Percentiles rank a stretch among this genome's conserved stretches.
These are phyloP conservation scores for Diaporthe citri DNA, from an alignment of 2,329 filamentous ascomycete species.

Conservation along the genomic window DNA sequence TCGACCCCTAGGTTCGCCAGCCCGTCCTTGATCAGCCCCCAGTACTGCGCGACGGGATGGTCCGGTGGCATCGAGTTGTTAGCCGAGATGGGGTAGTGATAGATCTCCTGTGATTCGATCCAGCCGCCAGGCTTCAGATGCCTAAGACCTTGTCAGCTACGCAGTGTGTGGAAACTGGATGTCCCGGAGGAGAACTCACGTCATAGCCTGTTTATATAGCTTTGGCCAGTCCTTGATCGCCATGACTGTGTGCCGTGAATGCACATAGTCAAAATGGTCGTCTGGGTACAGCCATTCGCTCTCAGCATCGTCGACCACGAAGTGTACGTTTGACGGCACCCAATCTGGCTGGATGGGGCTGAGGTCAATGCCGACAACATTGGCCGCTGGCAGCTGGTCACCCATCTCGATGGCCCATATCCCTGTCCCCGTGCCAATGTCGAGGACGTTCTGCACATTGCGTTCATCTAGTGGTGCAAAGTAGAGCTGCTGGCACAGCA, in stretches of 20 bases:
- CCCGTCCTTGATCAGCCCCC: slow-evolving; percentile 45
- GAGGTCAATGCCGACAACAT: slow-evolving; percentile 57
- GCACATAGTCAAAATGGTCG: slow-evolving; percentile 71
- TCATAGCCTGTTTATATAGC: slow-evolving; percentile 59
- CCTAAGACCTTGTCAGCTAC: slow-evolving; percentile 44
- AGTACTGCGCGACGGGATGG: slow-evolving; percentile 52
- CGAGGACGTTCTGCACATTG: slow-evolving; percentile 63
- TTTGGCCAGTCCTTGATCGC: slow-evolving; percentile 68
- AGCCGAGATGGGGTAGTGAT: slow-evolving; percentile 56
- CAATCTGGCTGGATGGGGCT: slow-evolving; percentile 61
- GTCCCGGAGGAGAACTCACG: slow-evolving; percentile 52
- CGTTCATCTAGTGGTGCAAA: slow-evolving; percentile 62
- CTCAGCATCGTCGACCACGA: slow-evolving; percentile 73
- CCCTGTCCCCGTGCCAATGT: slow-evolving; percentile 70
- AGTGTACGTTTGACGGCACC: slow-evolving; percentile 71
- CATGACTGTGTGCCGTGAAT: slow-evolving; percentile 68
- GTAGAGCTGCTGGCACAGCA: slow-evolving; percentile 63
- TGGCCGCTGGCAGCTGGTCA: slow-evolving; percentile 56
- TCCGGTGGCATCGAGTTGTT: slow-evolving; percentile 58
- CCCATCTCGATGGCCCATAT: slow-evolving; percentile 71
- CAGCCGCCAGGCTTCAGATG: slow-evolving; percentile 62
- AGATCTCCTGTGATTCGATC: slow-evolving; percentile 64
- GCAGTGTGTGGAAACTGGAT: no score
- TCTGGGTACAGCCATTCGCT: slow-evolving; percentile 64
- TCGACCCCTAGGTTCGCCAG: slow-evolving; percentile 55